Base-by-base conservation (phyloP, 306 rosid genomes). In the Quercus gilva region DNA sequence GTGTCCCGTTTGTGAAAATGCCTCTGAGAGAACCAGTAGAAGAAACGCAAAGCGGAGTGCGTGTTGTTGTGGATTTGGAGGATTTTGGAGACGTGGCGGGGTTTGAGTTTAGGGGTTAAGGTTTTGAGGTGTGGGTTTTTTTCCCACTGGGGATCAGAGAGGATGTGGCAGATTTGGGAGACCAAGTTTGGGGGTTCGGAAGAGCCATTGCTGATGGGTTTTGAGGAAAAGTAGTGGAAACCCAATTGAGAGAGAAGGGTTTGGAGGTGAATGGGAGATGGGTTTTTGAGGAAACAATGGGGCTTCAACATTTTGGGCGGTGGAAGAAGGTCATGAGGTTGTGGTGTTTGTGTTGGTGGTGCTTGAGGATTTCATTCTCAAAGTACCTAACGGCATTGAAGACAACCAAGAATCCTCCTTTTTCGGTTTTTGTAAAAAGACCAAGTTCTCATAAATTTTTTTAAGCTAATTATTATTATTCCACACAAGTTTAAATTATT, bases 11-110 rank as follows among this genome's bases (percentile, higher is more conserved):
- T 65, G 76, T 74, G 77, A 5, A 71, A 74, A 45, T 52, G 82
- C 7, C 51, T 74, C 68, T 71, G 77, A 4, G 82, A 79, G 57
- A 86, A 35, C 89, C 89, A 86, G 37, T 25, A 86, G 80, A 86
- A 80, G 81, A 86, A 86, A 19, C 89, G 79, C 74, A 86, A 70
- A 18, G 74, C 83, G 64, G 76, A 68, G 79, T 83, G 71, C 26
- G 83, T 77, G 37, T 80, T 63, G 21, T 64, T 55, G 67, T 86
- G 85, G 21, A 74, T 77, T 73, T 83, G 49, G 6, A 86, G 78
- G 55, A 83, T 77, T 55, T 77, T 69, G 10, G 83, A 70, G 5
- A 83, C 69, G 43, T 79, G 80, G 71, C 80, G 53, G 51, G 82
- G 53, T 74, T 75, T 71, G 15, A 84, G 71, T 21, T 77, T 69